Evolutionary conservation across 352 stramenopile genomes (phyloP), one percentile per base, ranked within the genome.

Genomic region (Phytophthora agathidicida): DNA sequence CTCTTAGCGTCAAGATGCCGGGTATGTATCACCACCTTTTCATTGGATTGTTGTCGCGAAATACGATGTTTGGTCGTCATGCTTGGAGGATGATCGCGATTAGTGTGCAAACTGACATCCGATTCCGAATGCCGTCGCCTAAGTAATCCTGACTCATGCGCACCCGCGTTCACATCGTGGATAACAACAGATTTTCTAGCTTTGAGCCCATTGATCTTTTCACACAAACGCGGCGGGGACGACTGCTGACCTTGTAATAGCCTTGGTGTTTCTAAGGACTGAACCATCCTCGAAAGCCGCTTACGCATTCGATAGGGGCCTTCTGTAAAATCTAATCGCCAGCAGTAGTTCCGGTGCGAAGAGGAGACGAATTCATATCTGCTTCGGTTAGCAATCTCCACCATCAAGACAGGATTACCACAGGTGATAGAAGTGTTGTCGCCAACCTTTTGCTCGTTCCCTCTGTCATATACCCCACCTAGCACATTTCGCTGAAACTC

Each of bases 301-400:
- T 90, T 91, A 6, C 82, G 71, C 80, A 90, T 91, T 28, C 82
- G 57, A 22, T 74, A 71, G 3, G 82, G 80, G 1, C 82, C 80
- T 77, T 91, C 82, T 0, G 80, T 91, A 37, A 80, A 83, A 54
- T 91, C 80, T 24, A 91, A 57, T 4, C 70, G 61, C 77, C 75
- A 72, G 3, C 7, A 50, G 19, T 53, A 49, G 4, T 32, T 14
- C 17, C 48, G 31, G 16, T 7, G 16, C 42, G 38, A 53, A 11
- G 27, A 30, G 4, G 24, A 41, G 6, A 19, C 6, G 13, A 53
- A n/a, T 13, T 50, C 36, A 36, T 67, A 65, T 13, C 22, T 56
- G 20, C 26, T 68, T 60, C 10, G 32, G n/a, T 42, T 55, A 17
- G 23, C 33, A 31, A 68, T 23, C 10, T 45, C 35, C n/a, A 10